Percentiles rank a stretch among this genome's conserved stretches.
phyloP scores from a whole-genome alignment of 129 eudicot species.

The Pseudognaphalium luteoalbum region DNA sequence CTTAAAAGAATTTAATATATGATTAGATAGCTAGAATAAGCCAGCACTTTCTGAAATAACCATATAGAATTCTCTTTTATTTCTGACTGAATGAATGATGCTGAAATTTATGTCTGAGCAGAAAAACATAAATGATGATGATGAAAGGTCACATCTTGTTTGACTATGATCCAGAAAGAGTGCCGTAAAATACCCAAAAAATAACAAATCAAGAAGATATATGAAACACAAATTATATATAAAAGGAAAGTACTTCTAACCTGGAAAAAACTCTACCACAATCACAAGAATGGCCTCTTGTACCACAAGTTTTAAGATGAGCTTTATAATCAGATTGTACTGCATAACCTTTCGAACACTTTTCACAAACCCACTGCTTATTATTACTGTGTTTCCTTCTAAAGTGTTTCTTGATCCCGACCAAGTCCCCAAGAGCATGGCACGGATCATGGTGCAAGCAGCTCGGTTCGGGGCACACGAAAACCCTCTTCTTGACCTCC shows the following conservation, averaged over 20 bases:
- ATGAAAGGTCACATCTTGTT: slow-evolving; percentile 42
- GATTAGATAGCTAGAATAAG: slow-evolving; percentile 26
- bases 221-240: not conserved
- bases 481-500: slow-evolving; percentile 57
- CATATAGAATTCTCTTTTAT: slow-evolving; percentile 23
- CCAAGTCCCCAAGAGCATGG: slow-evolving; percentile 67
- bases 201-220: slow-evolving; percentile 22
- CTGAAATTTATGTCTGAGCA: slow-evolving; percentile 33
- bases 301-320: slow-evolving; percentile 74
- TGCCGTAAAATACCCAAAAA: slow-evolving; percentile 29
- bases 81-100: slow-evolving; percentile 33
- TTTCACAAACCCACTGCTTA: slow-evolving; percentile 73
- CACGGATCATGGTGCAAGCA: slow-evolving; percentile 70
- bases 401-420: slow-evolving; percentile 67
- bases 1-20: slow-evolving; percentile 12
- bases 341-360: slow-evolving; percentile 65
- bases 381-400: slow-evolving; percentile 63
- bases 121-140: slow-evolving; percentile 37
- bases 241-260: slow-evolving; percentile 29
- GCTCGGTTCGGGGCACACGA: slow-evolving; percentile 66
- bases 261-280: slow-evolving; percentile 82
- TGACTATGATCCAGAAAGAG: slow-evolving; percentile 23
- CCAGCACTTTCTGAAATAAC: slow-evolving; percentile 20
- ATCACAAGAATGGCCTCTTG: slow-evolving; percentile 79
- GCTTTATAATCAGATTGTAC: slow-evolving; percentile 79